These are phyloP conservation scores for Pleurotus platypus DNA, from an alignment of 768 basidiomycete genomes.

Conservation along the genomic window DNA sequence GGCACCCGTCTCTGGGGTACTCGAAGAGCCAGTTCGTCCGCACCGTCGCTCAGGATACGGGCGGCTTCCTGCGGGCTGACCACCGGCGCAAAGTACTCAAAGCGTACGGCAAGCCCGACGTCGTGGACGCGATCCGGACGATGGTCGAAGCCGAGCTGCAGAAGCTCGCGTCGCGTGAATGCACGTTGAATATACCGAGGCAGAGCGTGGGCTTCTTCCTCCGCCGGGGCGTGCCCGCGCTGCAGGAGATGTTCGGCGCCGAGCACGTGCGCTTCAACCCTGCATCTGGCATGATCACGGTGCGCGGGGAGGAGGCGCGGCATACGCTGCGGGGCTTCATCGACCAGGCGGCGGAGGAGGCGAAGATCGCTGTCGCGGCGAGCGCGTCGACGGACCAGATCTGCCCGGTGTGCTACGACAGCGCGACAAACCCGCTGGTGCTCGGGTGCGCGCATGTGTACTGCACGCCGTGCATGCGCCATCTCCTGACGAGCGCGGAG, in stretches of 20 bases:
- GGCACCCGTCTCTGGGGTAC: slow-evolving; percentile 46
- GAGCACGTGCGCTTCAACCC: slow-evolving; percentile 47
- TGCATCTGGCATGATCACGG: slow-evolving; percentile 31
- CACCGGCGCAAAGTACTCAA: slow-evolving; percentile 40
- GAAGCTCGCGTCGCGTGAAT: slow-evolving; percentile 38
- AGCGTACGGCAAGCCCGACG: slow-evolving; percentile 38
- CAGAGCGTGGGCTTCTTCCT: slow-evolving; percentile 47
- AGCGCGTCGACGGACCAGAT: slow-evolving; percentile 9
- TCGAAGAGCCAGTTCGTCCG: slow-evolving; percentile 30
- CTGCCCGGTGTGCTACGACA: slow-evolving; percentile 57
- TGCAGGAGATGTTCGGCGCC: slow-evolving; percentile 53
- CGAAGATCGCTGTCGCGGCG: background rate
- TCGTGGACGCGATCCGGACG: slow-evolving; percentile 37
- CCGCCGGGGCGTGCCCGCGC: slow-evolving; percentile 40
- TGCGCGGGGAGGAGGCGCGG: slow-evolving; percentile 55
- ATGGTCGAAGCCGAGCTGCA: slow-evolving; percentile 46
- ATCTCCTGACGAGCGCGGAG: slow-evolving; percentile 39
- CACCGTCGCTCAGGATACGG: slow-evolving; percentile 27
- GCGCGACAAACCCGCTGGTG: slow-evolving; percentile 32
- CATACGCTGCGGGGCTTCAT: slow-evolving; percentile 43
- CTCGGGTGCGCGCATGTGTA: slow-evolving; percentile 50
- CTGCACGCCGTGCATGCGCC: slow-evolving; percentile 44
- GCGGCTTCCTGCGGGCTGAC: slow-evolving; percentile 42
- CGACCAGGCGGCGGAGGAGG: slow-evolving; percentile 29
- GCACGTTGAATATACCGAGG: slow-evolving; percentile 31